These are phyloP conservation scores for Lactarius akahatsu DNA, from an alignment of 768 basidiomycete species.

Conservation along the genomic window DNA sequence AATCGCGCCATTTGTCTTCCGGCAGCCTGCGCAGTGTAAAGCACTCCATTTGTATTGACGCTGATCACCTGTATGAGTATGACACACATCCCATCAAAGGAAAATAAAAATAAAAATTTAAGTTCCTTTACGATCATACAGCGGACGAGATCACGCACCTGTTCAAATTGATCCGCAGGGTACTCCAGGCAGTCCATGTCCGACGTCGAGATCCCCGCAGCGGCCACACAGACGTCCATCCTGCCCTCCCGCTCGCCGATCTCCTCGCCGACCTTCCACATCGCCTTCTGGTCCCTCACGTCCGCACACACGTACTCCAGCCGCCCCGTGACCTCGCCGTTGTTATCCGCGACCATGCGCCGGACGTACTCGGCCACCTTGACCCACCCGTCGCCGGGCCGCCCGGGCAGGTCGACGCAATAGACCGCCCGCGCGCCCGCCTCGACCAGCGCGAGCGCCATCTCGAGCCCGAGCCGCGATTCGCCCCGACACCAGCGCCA, in stretches of 20 bases:
- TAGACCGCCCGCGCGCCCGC: conserved; percentile 69
- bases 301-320: conserved; percentile 65
- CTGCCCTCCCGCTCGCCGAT: conserved; percentile 67
- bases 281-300: conserved; percentile 59
- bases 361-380: conserved; percentile 52
- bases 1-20: conserved; percentile 39
- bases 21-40: conserved; percentile 40
- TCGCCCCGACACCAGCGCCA: conserved; percentile 46
- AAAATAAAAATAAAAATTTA: neutral
- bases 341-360: conserved; percentile 28
- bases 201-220: conserved; percentile 66
- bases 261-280: conserved; percentile 56
- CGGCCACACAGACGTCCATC: conserved; percentile 75
- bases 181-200: conserved; percentile 66
- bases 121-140: neutral
- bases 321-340: conserved; percentile 25
- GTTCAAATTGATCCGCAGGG: conserved; percentile 60
- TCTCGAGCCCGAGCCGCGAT: conserved; percentile 71
- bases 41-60: conserved; percentile 53
- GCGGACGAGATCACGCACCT: conserved; percentile 40
- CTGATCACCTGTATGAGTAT: conserved; percentile 58
- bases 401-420: conserved; percentile 60
- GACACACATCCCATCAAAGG: neutral
- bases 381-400: conserved; percentile 58
- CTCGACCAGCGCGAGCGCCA: conserved; percentile 72